Base-by-base conservation (phyloP, 306 rosid species). In the Begonia fuchsioides region DNA sequence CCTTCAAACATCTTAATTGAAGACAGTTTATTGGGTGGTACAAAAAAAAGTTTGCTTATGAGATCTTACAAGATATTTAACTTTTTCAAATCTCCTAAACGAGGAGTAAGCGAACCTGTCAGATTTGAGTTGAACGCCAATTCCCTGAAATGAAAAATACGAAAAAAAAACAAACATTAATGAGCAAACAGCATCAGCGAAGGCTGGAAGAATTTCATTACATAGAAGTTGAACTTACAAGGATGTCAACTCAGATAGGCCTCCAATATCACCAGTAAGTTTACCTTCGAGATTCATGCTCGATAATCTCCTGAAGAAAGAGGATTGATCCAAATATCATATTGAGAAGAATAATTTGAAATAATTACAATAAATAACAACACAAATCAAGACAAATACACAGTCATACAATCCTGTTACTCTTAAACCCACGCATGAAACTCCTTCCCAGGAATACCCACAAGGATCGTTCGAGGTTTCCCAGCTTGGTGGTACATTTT, bases 381-480 rank as follows among this genome's bases (percentile, higher is more conserved):
- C 32, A 32, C 11, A 41, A 13, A 8, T 12, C 6, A 47, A 17
- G 17, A 76, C 14, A 2, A n/a, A 10, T 1, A 41, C 13, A 10
- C 14, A n/a, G 0, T 10, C 45, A 41, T 63, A 90, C 98, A 90
- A 53, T 56, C 95, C 78, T 38, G 93, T 90, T 57, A 90, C 80
- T 48, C 94, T 79, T 32, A 87, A 70, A 64, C 48, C 59, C 65
- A 46, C 72, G 85, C 98, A 90, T 11, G 61, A 67, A 32, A 90
- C 77, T 69, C 98, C 98, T 38, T 90, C 98, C 98, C 98, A 90
- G 5, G 70, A 68, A 44, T 53, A 58, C 62, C 74, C 85, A 75
- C 95, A 84, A 1, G 93, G 93, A 62, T 90, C 92, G 38, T 57
- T 38, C 53, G 98, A 76, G 44, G 47, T 59, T 58, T 55, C 76